These are phyloP conservation scores for Salix dunnii DNA, from an alignment of 345 rosid species.

Conservation along the genomic window DNA sequence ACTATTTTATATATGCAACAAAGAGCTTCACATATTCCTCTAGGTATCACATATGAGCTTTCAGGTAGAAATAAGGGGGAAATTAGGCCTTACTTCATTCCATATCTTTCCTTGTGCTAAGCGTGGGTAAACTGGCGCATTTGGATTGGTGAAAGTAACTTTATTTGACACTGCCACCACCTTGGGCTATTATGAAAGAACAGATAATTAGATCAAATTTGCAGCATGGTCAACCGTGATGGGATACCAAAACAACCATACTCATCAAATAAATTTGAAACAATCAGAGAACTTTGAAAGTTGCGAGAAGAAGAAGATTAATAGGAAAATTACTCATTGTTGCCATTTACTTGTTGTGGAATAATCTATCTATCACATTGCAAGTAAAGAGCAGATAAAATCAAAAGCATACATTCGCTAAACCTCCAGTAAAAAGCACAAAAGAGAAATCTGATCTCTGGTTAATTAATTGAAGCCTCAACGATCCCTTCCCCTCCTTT, in stretches of 20 bases:
- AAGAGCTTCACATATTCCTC: not conserved
- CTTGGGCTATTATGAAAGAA: slow-evolving; percentile 46
- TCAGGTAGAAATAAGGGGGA: not conserved
- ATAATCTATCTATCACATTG: not conserved
- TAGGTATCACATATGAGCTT: not conserved
- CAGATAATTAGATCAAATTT: not conserved
- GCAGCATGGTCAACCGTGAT: not conserved
- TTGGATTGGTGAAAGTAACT: slow-evolving; percentile 55
- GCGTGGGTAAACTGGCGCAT: slow-evolving; percentile 67
- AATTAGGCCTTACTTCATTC: slow-evolving; percentile 54
- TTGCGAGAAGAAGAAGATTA: not conserved
- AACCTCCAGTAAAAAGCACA: slow-evolving; percentile 57
- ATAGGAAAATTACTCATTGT: not conserved
- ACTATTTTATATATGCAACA: not conserved
- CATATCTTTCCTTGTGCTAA: slow-evolving; percentile 66
- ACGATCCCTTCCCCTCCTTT: slow-evolving; percentile 43
- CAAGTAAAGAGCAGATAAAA: not conserved
- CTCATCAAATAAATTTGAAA: not conserved
- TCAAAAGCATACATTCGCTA: slow-evolving; percentile 43
- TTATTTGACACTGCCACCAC: slow-evolving; percentile 59
- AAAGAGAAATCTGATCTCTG: slow-evolving; percentile 76
- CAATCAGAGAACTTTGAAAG: not conserved
- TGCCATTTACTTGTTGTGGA: not conserved
- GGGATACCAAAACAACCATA: not conserved
- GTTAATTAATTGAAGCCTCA: slow-evolving; percentile 69